phyloP scores from a whole-genome alignment of 1,284 basidiomycete species.

The Apiotrichum porosum region DNA sequence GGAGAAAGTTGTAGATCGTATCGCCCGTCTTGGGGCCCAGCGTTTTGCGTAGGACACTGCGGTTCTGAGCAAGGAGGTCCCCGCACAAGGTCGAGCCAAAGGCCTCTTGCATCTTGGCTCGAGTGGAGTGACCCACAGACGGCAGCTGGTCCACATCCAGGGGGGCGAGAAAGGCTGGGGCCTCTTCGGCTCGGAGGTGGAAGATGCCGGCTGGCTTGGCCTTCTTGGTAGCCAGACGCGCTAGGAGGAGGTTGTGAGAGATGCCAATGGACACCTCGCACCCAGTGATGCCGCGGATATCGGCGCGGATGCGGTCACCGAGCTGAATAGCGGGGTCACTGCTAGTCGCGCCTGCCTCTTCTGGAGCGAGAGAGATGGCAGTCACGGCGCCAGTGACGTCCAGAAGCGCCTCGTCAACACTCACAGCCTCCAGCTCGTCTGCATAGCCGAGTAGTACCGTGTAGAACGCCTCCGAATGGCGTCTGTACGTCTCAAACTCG shows the following conservation, averaged over 20 bases:
- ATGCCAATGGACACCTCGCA: constrained; percentile 94
- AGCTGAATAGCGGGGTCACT: constrained; percentile 60
- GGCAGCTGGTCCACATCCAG: constrained; percentile 83
- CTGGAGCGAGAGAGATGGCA: constrained; percentile 40
- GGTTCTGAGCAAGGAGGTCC: constrained; percentile 62
- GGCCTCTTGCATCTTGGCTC: constrained; percentile 64
- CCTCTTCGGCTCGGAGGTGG: constrained; percentile 58
- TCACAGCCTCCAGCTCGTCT: constrained; percentile 90
- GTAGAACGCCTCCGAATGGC: constrained; percentile 80
- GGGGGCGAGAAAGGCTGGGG: constrained; percentile 60
- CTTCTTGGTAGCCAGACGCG: constrained; percentile 80
- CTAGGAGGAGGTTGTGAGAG: constrained; percentile 83
- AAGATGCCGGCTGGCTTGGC: constrained; percentile 77
- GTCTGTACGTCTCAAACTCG: constrained; percentile 65
- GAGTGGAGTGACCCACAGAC: constrained; percentile 73
- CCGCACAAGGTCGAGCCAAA: constrained; percentile 69
- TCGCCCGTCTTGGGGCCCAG: constrained; percentile 80
- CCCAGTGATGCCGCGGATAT: constrained; percentile 68
- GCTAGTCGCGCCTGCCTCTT: constrained; percentile 19
- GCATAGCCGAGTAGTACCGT: constrained; percentile 82
- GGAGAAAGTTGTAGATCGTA: constrained; percentile 73
- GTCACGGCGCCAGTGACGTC: constrained; percentile 70
- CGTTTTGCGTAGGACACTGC: constrained; percentile 61
- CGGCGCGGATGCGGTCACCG: constrained; percentile 72
- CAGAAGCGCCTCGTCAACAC: constrained; percentile 90